Evolutionary conservation across 2,329 filamentous ascomycete genomes (phyloP), one percentile per base, ranked within the genome.

Genomic region (Aspergillus chevalieri): DNA sequence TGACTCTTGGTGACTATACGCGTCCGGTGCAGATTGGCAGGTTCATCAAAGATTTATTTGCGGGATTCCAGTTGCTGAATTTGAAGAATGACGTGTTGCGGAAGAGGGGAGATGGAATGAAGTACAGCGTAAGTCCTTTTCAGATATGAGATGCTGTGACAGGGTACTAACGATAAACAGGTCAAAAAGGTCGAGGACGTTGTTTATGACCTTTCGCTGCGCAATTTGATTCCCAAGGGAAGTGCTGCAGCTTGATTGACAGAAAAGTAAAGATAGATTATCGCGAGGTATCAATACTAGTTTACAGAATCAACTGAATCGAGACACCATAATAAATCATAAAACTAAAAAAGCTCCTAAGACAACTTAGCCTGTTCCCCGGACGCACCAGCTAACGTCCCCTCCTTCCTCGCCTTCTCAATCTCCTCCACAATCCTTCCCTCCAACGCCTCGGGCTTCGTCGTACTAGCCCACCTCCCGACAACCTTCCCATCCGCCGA

Each of bases 131-230:
- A 64, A 53, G 74, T 62, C 8, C 7, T 28, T 30, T 14, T 36
- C 12, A 6, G 1, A n/a, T 36, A 10, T 17, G 43, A 44, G 7
- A 10, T 42, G 15, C 10, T 22, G 36, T 12, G 24, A 26, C 7
- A 43, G 9, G 15, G 14, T 33, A 43, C 48, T 57, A 30, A 56
- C 21, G 12, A 14, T 17, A 38, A 57, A 44, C 47, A 79, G 76
- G 89, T 98, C 63, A 98, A 97, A 78, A 92, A 95, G 68, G 89
- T 96, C 10, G 93, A 98, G 76, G 93, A 97, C 65, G 90, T 98
- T 10, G 92, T 97, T 46, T 98, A 98, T 65, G 93, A 98, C 68
- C 74, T 98, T 49, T 92, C 88, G 21, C 74, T 98, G 65, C 81
- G 93, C 51, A 92, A 93, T 46, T 69, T 97, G 64, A 78, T 94